Percentiles rank a stretch among this genome's conserved stretches.
These are phyloP conservation scores for Penicillium alfredii DNA, from an alignment of 495 filamentous ascomycete genomes.

Conservation along the genomic window DNA sequence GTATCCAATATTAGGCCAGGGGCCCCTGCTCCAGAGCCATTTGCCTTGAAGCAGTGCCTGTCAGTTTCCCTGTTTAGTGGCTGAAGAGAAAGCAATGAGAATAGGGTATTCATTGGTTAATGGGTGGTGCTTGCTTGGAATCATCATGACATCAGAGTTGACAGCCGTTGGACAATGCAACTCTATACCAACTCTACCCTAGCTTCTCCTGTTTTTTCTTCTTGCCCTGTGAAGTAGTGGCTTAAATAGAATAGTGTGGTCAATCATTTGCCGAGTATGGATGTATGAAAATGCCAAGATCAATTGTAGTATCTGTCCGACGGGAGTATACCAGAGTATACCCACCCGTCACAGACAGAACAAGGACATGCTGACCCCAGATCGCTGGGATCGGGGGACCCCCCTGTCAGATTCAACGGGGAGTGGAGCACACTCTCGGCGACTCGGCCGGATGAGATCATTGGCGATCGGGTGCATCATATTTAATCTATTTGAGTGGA, in stretches of 20 bases:
- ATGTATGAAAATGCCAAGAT: no score
- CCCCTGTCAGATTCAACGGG: constrained; percentile 3
- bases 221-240: background rate
- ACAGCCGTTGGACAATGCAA: constrained; percentile 10
- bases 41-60: constrained; percentile 14
- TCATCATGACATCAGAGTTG: constrained; percentile 26
- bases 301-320: no score
- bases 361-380: no score
- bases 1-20: background rate
- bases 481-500: constrained; percentile 32
- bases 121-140: background rate
- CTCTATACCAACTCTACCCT: background rate
- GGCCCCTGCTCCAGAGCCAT: constrained; percentile 4
- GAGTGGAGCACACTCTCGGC: constrained; percentile 3
- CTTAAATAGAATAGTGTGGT: no score
- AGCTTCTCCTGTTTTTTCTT: background rate
- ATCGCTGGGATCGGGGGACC: constrained; percentile 1
- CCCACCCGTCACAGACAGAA: no score
- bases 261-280: no score
- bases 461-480: constrained; percentile 24
- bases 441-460: constrained; percentile 28
- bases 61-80: constrained; percentile 4
- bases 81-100: constrained; percentile 5
- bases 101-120: background rate
- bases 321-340: no score